A percentile compares a stretch with the other conserved stretches of the same genome.
These are phyloP conservation scores for Plasmodium yoelii DNA, from an alignment of 169 alveolate genomes.

Conservation along the genomic window DNA sequence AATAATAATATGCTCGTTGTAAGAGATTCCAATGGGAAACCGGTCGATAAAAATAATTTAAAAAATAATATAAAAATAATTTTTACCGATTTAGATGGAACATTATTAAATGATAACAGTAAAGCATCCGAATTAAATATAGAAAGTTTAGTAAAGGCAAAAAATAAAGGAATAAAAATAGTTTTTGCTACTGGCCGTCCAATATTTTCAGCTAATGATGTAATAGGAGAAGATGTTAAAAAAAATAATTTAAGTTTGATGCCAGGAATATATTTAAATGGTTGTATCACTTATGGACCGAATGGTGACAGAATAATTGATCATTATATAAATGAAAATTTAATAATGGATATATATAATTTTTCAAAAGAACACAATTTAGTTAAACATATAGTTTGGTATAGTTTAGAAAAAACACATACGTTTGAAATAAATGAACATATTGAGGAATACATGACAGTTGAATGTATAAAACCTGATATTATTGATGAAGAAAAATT, in stretches of 20 bases:
- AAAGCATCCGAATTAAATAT: constrained; percentile 25
- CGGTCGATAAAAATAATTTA: constrained; percentile 7
- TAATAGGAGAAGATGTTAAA: constrained; percentile 47
- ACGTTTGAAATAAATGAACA: constrained; percentile 61
- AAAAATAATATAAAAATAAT: constrained; percentile 46
- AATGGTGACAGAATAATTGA: constrained; percentile 69
- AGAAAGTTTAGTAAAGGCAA: constrained; percentile 46
- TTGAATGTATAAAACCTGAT: constrained; percentile 30
- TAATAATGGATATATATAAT: constrained; percentile 53
- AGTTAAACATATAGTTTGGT: constrained; percentile 58
- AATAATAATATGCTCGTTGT: constrained; percentile 3
- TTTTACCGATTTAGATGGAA: constrained; percentile 69
- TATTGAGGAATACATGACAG: constrained; percentile 6
- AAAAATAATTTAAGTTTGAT: constrained; percentile 29
- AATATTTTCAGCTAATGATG: constrained; percentile 26
- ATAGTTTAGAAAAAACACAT: constrained; percentile 46
- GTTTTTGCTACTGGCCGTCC: constrained; percentile 53
- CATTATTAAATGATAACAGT: constrained; percentile 28
- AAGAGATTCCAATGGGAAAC: constrained; percentile 36
- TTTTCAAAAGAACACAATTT: constrained; percentile 63
- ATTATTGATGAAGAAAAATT: constrained; percentile 28
- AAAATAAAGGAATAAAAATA: constrained; percentile 45
- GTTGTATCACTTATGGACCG: constrained; percentile 76
- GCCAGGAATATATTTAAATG: constrained; percentile 82
- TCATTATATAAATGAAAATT: constrained; percentile 28